Percentiles rank a stretch among this genome's conserved stretches.
Evolutionary conservation across 2,329 filamentous ascomycete genomes (phyloP).

Genomic region (Ophiostoma tasmaniense): DNA sequence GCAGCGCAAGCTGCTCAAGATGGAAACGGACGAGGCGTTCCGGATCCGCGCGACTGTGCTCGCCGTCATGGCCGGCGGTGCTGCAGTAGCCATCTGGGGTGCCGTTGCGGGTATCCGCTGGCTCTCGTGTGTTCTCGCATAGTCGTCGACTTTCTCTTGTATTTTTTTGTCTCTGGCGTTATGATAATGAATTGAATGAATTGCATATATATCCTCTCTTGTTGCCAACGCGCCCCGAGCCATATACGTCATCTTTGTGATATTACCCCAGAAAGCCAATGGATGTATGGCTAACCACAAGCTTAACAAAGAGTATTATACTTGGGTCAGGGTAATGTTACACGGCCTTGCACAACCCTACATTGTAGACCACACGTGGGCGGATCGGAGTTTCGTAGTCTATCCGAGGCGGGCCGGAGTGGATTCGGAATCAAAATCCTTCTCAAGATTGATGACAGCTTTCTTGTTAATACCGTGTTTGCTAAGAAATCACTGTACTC

Average conservation of each 20-base stretch:
- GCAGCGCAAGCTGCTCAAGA: constrained; percentile 51
- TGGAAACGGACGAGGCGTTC: constrained; percentile 57
- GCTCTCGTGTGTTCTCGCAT: constrained; percentile 3
- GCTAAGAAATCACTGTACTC: background rate
- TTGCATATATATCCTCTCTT: background rate
- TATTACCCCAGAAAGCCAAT: background rate
- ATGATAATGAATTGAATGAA: background rate
- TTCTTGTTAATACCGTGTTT: too few species aligned
- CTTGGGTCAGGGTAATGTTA: background rate
- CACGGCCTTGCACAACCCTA: background rate
- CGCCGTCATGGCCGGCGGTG: constrained; percentile 35
- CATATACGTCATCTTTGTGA: background rate
- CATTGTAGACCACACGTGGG: background rate
- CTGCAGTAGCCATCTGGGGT: constrained; percentile 26
- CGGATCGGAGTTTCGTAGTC: background rate
- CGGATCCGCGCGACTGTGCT: constrained; percentile 49
- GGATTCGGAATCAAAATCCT: background rate
- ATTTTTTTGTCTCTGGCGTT: background rate
- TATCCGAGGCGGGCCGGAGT: background rate
- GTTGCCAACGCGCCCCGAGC: background rate
- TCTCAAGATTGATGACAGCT: background rate
- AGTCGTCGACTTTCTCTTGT: background rate
- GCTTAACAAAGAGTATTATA: background rate
- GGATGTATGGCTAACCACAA: background rate
- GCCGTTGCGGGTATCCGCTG: constrained; percentile 23